Percentiles rank a stretch among this genome's conserved stretches.
Conservation (phyloP, 2,329 filamentous ascomycete genomes). For the Leptosphaerulina australis region DNA sequence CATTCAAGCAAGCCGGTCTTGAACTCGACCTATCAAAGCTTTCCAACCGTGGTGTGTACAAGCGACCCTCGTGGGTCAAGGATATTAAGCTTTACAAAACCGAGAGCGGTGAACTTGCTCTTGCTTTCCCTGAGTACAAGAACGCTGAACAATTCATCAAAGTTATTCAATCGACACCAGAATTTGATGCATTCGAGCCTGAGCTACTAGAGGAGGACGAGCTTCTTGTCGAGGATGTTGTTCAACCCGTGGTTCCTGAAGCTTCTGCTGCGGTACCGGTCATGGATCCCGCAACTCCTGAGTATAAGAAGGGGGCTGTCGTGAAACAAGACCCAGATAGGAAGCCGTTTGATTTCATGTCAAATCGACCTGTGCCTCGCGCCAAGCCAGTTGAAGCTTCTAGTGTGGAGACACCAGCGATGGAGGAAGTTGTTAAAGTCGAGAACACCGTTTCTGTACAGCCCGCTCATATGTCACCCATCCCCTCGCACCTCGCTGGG, state of each 20-base stretch:
- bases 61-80: constrained; percentile 35
- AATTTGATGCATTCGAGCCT: constrained; percentile 17
- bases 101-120: constrained; percentile 27
- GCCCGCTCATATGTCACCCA: constrained; percentile 6
- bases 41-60: constrained; percentile 38
- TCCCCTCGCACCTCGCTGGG: constrained; percentile 18
- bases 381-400: constrained; percentile 26
- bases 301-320: constrained; percentile 33
- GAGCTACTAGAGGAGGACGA: constrained; percentile 23
- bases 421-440: constrained; percentile 47
- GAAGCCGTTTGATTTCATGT: constrained; percentile 47
- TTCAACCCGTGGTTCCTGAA: constrained; percentile 19
- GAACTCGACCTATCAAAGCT: constrained; percentile 35
- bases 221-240: constrained; percentile 29
- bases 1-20: constrained; percentile 47
- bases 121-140: constrained; percentile 30
- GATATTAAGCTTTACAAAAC: constrained; percentile 35
- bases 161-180: constrained; percentile 30
- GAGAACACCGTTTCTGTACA: constrained; percentile 9
- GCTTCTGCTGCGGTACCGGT: constrained; percentile 20
- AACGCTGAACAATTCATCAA: constrained; percentile 31
- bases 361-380: constrained; percentile 42
- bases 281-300: constrained; percentile 39
- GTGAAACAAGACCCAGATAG: constrained; percentile 38
- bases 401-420: constrained; percentile 48